Evolutionary conservation across 345 rosid species (phyloP).

Genomic region (Bruguiera sexangula): DNA sequence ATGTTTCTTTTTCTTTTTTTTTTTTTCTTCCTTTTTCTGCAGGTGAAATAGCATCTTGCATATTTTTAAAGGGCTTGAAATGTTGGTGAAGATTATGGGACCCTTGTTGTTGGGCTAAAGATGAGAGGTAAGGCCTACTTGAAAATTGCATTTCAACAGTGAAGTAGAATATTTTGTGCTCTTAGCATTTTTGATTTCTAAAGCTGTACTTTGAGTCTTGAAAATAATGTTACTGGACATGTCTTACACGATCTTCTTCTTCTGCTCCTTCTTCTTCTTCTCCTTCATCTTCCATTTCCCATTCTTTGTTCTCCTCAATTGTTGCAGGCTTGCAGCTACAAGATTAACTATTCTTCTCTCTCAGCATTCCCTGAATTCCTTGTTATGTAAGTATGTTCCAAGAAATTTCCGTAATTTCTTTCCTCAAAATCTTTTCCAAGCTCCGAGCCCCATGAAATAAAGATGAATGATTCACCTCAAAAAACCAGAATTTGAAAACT

Average conservation of each 20-base stretch:
- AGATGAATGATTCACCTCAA: no score
- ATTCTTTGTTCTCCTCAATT: conserved; percentile 5
- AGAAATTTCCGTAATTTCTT: not conserved
- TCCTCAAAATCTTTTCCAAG: not conserved
- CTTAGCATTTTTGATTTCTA: conserved; percentile 18
- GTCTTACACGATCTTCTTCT: conserved; percentile 1
- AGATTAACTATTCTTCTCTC: not conserved
- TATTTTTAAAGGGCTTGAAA: conserved; percentile 21
- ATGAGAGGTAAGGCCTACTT: conserved; percentile 26
- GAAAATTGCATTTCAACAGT: conserved; percentile 19
- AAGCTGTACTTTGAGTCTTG: not conserved
- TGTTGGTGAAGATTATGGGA: conserved; percentile 40
- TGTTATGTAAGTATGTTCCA: not conserved
- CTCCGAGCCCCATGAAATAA: no score
- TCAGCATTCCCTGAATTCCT: not conserved
- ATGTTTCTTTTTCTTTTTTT: conserved; percentile 5
- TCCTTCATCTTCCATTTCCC: not conserved
- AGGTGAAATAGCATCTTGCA: conserved; percentile 24
- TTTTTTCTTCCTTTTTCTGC: conserved; percentile 9
- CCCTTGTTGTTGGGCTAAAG: conserved; percentile 35
- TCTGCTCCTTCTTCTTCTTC: conserved; percentile 16
- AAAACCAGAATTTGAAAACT: no score
- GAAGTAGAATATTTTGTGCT: not conserved
- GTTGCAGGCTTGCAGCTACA: no score
- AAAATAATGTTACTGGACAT: not conserved